Conservation (phyloP, 2,329 filamentous ascomycete species). For the Mariannaea elegans region DNA sequence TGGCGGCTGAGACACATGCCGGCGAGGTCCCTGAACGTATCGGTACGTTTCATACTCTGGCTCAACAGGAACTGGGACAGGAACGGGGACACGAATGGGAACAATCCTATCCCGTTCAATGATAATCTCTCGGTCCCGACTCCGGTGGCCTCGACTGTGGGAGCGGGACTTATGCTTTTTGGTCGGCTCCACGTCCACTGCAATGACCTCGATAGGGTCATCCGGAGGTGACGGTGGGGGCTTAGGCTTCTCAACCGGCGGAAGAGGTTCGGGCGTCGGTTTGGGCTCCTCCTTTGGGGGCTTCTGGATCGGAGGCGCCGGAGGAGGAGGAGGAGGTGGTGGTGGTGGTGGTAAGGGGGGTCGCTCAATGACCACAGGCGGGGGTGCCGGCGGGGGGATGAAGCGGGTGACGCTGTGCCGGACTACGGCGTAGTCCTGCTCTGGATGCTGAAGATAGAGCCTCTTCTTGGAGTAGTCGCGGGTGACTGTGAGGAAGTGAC, state of each 20-base stretch:
- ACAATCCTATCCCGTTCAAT: constrained; percentile 62
- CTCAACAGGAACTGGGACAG: constrained; percentile 51
- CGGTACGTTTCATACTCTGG: constrained; percentile 59
- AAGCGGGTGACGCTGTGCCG: constrained; percentile 50
- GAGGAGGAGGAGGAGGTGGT: constrained; percentile 22
- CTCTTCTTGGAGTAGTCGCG: constrained; percentile 51
- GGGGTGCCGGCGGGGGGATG: constrained; percentile 44
- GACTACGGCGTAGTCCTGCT: constrained; percentile 48
- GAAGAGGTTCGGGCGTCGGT: constrained; percentile 29
- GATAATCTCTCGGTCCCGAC: constrained; percentile 56
- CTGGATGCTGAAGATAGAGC: constrained; percentile 53
- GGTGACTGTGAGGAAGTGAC: constrained; percentile 35
- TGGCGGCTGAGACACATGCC: constrained; percentile 42
- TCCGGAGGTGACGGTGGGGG: constrained; percentile 40
- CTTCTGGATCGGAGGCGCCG: constrained; percentile 8
- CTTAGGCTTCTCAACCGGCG: constrained; percentile 25
- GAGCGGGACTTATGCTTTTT: constrained; percentile 43
- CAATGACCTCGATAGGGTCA: constrained; percentile 49
- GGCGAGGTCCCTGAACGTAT: constrained; percentile 60
- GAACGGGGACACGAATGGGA: constrained; percentile 52
- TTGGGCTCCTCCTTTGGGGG: constrained; percentile 24
- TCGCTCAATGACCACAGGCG: constrained; percentile 30
- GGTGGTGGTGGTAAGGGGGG: constrained; percentile 39
- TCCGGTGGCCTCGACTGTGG: constrained; percentile 42
- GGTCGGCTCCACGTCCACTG: constrained; percentile 48